Evolutionary conservation across 108 stramenopile species (phyloP), one percentile per base, ranked within the genome.

Genomic region (Conticribra guillardii): DNA sequence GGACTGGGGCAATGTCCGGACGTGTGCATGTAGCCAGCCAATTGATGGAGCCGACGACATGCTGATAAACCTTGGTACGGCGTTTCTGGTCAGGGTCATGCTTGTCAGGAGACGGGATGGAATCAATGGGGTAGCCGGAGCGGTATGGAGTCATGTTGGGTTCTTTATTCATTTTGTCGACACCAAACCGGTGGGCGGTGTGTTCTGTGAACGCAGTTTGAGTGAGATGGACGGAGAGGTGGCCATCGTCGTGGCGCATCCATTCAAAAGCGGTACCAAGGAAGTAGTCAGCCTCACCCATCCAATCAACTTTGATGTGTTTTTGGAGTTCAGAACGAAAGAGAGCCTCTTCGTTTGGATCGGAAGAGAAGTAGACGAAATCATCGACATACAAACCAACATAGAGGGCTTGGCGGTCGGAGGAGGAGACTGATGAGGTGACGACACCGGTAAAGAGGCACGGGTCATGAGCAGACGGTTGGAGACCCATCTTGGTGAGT

Each of bases 391-490:
- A 37, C 17, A 59, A 17, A 34, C 58, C 58, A 4, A 59, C 34
- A 18, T 59, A 24, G 18, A 59, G n/a, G 21, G 58, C 34, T 59
- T 33, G 19, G 8, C 58, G 33, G n/a, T 37, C 4, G 32, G 54
- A 27, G 11, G 54, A 23, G 5, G 54, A 28, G 17, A 18, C 58
- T 17, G 31, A 4, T 17, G 16, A 3, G 31, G 58, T n/a, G 24
- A 55, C 27, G 17, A 29, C 29, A 17, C 54, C 54, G 26, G 58
- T 37, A 18, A 61, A 71, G 24, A 50, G 19, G 37, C 48, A 60
- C 23, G 60, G 59, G 30, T 60, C 69, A 33, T 71, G 52, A 3
- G 59, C 46, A 24, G 46, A 52, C 9, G 44, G 27, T 16, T 31
- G 14, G 24, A 71, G 45, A 19, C 60, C 69, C 16, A 60, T 60